phyloP scores from a whole-genome alignment of 2,329 filamentous ascomycete genomes.

The Botrytis galanthina region DNA sequence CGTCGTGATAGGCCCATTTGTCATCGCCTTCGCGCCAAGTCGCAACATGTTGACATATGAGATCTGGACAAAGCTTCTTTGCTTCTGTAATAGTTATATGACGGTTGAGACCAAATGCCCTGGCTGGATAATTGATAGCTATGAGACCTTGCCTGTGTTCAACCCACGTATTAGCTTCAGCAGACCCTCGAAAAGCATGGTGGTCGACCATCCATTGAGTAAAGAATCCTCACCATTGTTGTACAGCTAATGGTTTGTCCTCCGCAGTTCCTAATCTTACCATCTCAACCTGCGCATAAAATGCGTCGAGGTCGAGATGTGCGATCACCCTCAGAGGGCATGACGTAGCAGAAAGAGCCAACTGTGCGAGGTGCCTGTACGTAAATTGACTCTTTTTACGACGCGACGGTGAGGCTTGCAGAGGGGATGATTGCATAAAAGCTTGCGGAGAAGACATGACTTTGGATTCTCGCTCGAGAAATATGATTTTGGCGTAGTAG shows the following conservation, averaged over 20 bases:
- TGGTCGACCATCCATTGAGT: not conserved
- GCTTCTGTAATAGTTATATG: slow-evolving; percentile 81
- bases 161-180: slow-evolving; percentile 17
- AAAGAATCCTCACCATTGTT: slow-evolving; percentile 66
- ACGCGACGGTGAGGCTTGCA: slow-evolving; percentile 26
- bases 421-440: slow-evolving; percentile 47
- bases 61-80: slow-evolving; percentile 77
- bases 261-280: slow-evolving; percentile 73
- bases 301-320: slow-evolving; percentile 94
- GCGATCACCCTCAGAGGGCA: slow-evolving; percentile 84
- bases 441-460: slow-evolving; percentile 48
- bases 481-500: not conserved
- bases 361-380: slow-evolving; percentile 74
- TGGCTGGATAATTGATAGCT: slow-evolving; percentile 91
- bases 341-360: slow-evolving; percentile 66
- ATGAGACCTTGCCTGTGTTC: slow-evolving; percentile 76
- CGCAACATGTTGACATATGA: slow-evolving; percentile 88
- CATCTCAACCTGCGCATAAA: slow-evolving; percentile 97
- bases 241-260: slow-evolving; percentile 81
- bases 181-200: not conserved
- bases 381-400: slow-evolving; percentile 69
- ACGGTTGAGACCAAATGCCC: slow-evolving; percentile 73
- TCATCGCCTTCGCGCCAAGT: slow-evolving; percentile 92
- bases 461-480: not conserved
- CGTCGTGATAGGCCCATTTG: slow-evolving; percentile 85